Percentiles rank a stretch among this genome's conserved stretches.
These are phyloP conservation scores for Fusarium sp. DNA, from an alignment of 2,329 filamentous ascomycete species.

Conservation along the genomic window DNA sequence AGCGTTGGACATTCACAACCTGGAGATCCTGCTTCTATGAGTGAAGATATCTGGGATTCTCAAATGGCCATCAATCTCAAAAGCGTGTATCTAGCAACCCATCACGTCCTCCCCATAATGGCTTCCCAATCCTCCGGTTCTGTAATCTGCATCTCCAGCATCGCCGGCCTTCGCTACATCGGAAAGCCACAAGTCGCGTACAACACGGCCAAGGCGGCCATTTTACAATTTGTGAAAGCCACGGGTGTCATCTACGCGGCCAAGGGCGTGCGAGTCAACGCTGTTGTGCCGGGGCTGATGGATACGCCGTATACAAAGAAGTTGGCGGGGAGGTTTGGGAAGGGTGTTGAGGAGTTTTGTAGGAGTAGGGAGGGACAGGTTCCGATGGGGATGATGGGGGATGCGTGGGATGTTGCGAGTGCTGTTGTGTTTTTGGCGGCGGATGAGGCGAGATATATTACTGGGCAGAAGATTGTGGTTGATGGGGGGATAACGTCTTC, in stretches of 20 bases:
- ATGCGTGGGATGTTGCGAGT: slow-evolving; percentile 71
- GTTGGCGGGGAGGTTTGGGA: slow-evolving; percentile 59
- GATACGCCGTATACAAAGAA: slow-evolving; percentile 65
- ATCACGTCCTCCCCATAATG: slow-evolving; percentile 68
- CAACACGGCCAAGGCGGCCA: slow-evolving; percentile 64
- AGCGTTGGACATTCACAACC: slow-evolving; percentile 71
- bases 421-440: slow-evolving; percentile 69
- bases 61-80: slow-evolving; percentile 70
- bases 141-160: slow-evolving; percentile 63
- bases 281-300: slow-evolving; percentile 69
- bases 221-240: slow-evolving; percentile 64
- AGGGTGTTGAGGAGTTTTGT: slow-evolving; percentile 63
- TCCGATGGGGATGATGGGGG: slow-evolving; percentile 70
- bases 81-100: slow-evolving; percentile 66
- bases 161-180: slow-evolving; percentile 66
- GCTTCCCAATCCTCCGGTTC: slow-evolving; percentile 59
- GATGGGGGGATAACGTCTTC: slow-evolving; percentile 61
- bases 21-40: slow-evolving; percentile 63
- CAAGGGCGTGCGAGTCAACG: slow-evolving; percentile 64
- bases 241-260: slow-evolving; percentile 65
- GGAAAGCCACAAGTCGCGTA: slow-evolving; percentile 66
- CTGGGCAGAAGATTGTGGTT: slow-evolving; percentile 66
- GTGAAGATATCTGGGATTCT: slow-evolving; percentile 63
- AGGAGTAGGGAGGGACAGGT: slow-evolving; percentile 67
- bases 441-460: slow-evolving; percentile 71